Evolutionary conservation across 31 red algal genomes (phyloP), one percentile per base, ranked within the genome.

Genomic region (Endocladia muricata): DNA sequence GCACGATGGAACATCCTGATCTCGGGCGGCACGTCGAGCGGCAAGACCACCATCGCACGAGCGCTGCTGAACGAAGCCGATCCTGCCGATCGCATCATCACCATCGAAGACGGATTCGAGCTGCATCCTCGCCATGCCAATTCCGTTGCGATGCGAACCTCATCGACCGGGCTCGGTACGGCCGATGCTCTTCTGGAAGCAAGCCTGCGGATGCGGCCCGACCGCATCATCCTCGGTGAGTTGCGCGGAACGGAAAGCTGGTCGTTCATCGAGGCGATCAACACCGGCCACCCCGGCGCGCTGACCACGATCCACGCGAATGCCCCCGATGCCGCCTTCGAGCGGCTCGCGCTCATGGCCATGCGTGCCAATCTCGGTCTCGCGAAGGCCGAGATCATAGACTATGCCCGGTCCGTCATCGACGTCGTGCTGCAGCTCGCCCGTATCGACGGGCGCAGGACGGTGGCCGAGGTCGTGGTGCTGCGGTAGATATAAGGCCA

Each of bases 161-260:
- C 67, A 37, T 23, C 67, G 29, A 21, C 15, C 67, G 13, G 48
- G 37, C 39, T 28, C 23, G 29, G 67, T 23, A 37, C 33, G 9
- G 23, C 22, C 11, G 29, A 37, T 37, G 39, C 6, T 11, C 67
- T 71, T 44, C 33, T 51, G 15, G 33, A 37, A 26, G 37, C 28
- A 21, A 6, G n/a, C 29, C 67, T 51, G 15, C 67, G 67, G 7
- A 71, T 71, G 67, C 67, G 67, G 9, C 67, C 67, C 15, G 67
- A 71, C 38, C 67, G 67, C 29, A 71, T 71, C 67, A 42, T 71
- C 8, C 11, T 38, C 67, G 67, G 67, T 37, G 67, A 71, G 67
- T 13, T 71, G 29, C 67, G 67, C 30, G 67, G 67, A 21, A 21
- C 15, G 33, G 67, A 71, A 55, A 37, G 13, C 11, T 37, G 37